Evolutionary conservation across 768 basidiomycete genomes (phyloP).

Genomic region (Tricholoma matsutake): DNA sequence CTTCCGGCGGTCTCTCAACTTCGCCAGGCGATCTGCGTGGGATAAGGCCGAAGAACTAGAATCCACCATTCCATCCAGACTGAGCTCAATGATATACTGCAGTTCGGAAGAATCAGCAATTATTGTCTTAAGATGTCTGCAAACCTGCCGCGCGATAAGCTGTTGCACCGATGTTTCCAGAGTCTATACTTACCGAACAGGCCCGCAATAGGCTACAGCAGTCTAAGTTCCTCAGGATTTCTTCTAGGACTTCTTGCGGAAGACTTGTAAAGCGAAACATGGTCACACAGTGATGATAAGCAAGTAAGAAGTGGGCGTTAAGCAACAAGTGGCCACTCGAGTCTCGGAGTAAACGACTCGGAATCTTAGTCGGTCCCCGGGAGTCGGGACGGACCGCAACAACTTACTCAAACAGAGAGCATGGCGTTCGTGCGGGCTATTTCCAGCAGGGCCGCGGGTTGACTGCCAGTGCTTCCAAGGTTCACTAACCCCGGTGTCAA

Average conservation of each 20-base stretch:
- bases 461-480: too few relatives aligned
- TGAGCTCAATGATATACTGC: constrained; percentile 38
- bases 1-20: constrained; percentile 16
- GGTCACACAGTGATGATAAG: background rate
- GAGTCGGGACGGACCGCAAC: too few relatives aligned
- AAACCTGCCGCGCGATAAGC: constrained; percentile 22
- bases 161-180: background rate
- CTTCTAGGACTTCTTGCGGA: background rate
- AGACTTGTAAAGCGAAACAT: background rate
- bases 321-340: too few relatives aligned
- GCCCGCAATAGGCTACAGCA: background rate
- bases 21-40: constrained; percentile 16
- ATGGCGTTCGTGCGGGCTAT: too few relatives aligned
- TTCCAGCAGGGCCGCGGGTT: too few relatives aligned
- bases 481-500: too few relatives aligned
- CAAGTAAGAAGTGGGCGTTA: background rate
- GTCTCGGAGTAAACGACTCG: too few relatives aligned
- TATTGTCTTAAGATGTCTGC: constrained; percentile 23
- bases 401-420: too few relatives aligned
- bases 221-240: background rate
- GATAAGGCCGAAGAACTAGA: constrained; percentile 9
- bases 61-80: constrained; percentile 32
- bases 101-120: constrained; percentile 26
- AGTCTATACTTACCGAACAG: background rate
- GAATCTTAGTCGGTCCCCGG: too few relatives aligned